Evolutionary conservation across 345 rosid species (phyloP), one percentile per base, ranked within the genome.

Genomic region (Gossypium arboreum): DNA sequence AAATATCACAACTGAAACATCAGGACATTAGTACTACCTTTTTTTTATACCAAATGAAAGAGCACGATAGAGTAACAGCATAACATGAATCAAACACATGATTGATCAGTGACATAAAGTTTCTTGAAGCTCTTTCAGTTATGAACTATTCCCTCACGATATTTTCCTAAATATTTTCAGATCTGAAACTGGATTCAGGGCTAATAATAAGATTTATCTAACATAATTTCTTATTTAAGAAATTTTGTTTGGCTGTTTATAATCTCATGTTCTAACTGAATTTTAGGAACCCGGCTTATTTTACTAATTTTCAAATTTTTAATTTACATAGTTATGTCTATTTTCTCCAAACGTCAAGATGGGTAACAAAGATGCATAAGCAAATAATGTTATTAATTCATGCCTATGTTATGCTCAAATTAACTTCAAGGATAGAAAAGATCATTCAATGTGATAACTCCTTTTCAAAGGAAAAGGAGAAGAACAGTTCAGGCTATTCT

Each of bases 1-100:
- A 66, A 69, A 76, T 9, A 79, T 24, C 62, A 11, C 56, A 65
- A 68, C 24, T 18, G 63, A 68, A 73, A 77, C 39, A 7, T 18
- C 62, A 81, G 60, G 20, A 77, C n/a, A 41, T 50, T 55, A 68
- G 18, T 41, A 64, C 4, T 41, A 41, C 51, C 11, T 18, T 56
- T 56, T 56, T 18, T 18, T 7, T 9, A 56, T 18, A 56, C 11
- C 13, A 56, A 56, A n/a, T 55, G 60, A 56, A 18, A 56, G 11
- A 22, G 18, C 71, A 12, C 10, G n/a, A 67, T 13, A 22, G 39
- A 22, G 71, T 63, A 64, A 74, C 20, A 27, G 41, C 70, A 63
- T 50, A 52, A 12, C 7, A 25, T 44, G 52, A 29, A 64, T 51
- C 12, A 3, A 34, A 56, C 18, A 56, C 75, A 39, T 68, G 72